Evolutionary conservation across 495 filamentous ascomycete genomes (phyloP).

Genomic region (Trichoderma reesei): DNA sequence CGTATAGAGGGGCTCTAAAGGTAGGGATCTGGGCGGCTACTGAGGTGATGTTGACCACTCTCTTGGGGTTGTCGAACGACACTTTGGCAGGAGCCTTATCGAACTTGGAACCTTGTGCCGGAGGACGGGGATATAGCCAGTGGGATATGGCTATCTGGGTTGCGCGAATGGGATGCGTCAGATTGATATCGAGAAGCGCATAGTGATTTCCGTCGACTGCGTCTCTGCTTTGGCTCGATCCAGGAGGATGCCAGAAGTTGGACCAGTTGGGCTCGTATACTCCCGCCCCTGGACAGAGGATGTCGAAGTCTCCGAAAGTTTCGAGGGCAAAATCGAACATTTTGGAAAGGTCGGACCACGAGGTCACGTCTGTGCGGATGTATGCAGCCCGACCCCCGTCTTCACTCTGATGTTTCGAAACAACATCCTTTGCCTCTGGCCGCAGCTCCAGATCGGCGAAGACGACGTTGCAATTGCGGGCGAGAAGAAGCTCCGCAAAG

Average conservation of each 20-base stretch:
- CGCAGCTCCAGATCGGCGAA: slow-evolving; percentile 56
- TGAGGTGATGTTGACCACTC: neutral
- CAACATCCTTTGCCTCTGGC: slow-evolving; percentile 49
- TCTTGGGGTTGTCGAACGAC: neutral
- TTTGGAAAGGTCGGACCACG: slow-evolving; percentile 49
- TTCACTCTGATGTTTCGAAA: slow-evolving; percentile 34
- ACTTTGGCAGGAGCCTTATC: slow-evolving; percentile 22
- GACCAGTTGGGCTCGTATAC: slow-evolving; percentile 57
- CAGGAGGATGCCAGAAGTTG: slow-evolving; percentile 58
- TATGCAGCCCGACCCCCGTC: slow-evolving; percentile 37
- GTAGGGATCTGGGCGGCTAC: slow-evolving; percentile 49
- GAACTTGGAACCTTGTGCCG: slow-evolving; percentile 44
- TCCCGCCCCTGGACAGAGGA: slow-evolving; percentile 60
- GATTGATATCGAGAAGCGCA: slow-evolving; percentile 52
- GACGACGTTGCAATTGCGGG: slow-evolving; percentile 52
- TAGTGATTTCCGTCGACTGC: slow-evolving; percentile 36
- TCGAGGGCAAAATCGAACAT: slow-evolving; percentile 46
- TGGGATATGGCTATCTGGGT: slow-evolving; percentile 56
- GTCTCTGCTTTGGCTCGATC: slow-evolving; percentile 32
- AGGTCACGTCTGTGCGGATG: slow-evolving; percentile 51
- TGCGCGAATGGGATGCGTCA: slow-evolving; percentile 58
- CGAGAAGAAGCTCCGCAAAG: slow-evolving; percentile 50
- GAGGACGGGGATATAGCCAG: slow-evolving; percentile 32
- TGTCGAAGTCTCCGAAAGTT: slow-evolving; percentile 50
- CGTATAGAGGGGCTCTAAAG: slow-evolving; percentile 46